Evolutionary conservation across 768 basidiomycete species (phyloP).

Genomic region (Astraeus odoratus): DNA sequence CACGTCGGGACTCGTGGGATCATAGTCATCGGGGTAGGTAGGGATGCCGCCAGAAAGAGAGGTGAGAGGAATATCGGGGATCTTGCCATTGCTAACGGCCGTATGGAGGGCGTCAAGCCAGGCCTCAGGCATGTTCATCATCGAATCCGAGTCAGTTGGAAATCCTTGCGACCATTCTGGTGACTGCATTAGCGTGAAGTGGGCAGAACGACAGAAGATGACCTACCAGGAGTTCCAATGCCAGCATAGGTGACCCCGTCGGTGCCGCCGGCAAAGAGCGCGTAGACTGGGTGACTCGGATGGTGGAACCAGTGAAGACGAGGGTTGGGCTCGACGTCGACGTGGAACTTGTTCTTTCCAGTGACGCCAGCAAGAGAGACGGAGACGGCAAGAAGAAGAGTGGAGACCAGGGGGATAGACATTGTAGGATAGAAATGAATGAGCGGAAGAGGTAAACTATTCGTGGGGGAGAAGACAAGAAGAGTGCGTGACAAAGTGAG

Average conservation of each 20-base stretch:
- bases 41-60: conserved; percentile 27
- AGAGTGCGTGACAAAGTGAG: conserved; percentile 4
- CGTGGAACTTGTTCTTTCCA: conserved; percentile 12
- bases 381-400: conserved; percentile 21
- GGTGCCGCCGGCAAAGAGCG: conserved; percentile 40
- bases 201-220: background rate
- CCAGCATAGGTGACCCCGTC: conserved; percentile 46
- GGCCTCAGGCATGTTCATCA: conserved; percentile 45
- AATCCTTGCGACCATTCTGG: conserved; percentile 60
- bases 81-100: conserved; percentile 61
- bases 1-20: conserved; percentile 43
- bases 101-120: conserved; percentile 70
- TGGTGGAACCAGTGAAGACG: conserved; percentile 53
- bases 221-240: conserved; percentile 56
- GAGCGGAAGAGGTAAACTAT: conserved; percentile 21
- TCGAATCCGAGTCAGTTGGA: conserved; percentile 47
- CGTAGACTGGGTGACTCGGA: conserved; percentile 50
- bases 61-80: conserved; percentile 58
- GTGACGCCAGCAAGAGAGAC: conserved; percentile 15
- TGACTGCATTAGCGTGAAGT: background rate
- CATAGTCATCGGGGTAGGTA: conserved; percentile 31
- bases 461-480: conserved; percentile 8
- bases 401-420: conserved; percentile 17
- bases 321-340: conserved; percentile 12
- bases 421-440: conserved; percentile 34